Evolutionary conservation across 176 grass and related monocot genomes (phyloP).

Genomic region (sorghum (Sorghum bicolor)): Sorghum_bicolor_NCBIv3 NC_012872.2:8243001-8243500

Average conservation of each 20-base stretch:
- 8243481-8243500: slow-evolving; percentile 57
- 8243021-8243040: slow-evolving; percentile 60
- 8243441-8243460: slow-evolving; percentile 46
- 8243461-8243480: slow-evolving; percentile 39
- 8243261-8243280: slow-evolving; percentile 57
- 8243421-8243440: slow-evolving; percentile 41
- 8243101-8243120: slow-evolving; percentile 48
- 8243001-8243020: slow-evolving; percentile 30
- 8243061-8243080: slow-evolving; percentile 56
- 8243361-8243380: slow-evolving; percentile 44
- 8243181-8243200: slow-evolving; percentile 43
- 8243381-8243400: neutral
- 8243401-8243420: slow-evolving; percentile 53
- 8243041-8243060: slow-evolving; percentile 45
- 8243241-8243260: slow-evolving; percentile 35
- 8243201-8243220: slow-evolving; percentile 48
- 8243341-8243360: slow-evolving; percentile 35
- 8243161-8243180: slow-evolving; percentile 29
- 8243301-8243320: neutral
- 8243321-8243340: slow-evolving; percentile 57
- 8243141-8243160: slow-evolving; percentile 41
- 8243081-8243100: slow-evolving; percentile 61
- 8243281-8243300: slow-evolving; percentile 36
- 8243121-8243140: slow-evolving; percentile 49
- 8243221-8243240: slow-evolving; percentile 54